Conservation (phyloP, 2,329 filamentous ascomycete species). For the Endoconidiophora polonica region DNA sequence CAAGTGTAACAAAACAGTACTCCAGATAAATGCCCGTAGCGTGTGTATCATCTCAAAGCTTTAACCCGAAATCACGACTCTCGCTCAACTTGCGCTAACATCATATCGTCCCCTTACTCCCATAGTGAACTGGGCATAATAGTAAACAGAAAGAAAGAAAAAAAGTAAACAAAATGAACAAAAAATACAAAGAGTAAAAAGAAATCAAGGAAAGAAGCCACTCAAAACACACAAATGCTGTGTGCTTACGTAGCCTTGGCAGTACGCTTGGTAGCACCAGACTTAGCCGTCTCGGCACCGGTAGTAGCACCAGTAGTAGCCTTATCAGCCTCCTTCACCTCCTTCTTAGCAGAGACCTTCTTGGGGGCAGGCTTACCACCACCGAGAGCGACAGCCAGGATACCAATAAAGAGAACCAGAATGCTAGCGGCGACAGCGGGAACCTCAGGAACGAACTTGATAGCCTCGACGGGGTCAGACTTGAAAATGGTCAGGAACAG, state of each 20-base stretch:
- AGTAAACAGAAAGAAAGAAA: background rate
- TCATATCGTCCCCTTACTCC: background rate
- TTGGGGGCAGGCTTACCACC: conserved; percentile 54
- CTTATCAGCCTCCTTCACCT: conserved; percentile 49
- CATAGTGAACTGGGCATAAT: background rate
- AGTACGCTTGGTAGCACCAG: conserved; percentile 46
- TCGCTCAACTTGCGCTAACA: background rate
- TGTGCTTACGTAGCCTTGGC: conserved; percentile 26
- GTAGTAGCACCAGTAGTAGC: conserved; percentile 39
- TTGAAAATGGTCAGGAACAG: conserved; percentile 74
- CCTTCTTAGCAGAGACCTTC: conserved; percentile 55
- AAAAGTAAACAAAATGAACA: background rate
- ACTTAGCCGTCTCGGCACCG: conserved; percentile 59
- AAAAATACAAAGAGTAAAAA: background rate
- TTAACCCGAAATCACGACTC: conserved; percentile 10
- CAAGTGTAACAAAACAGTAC: conserved; percentile 11
- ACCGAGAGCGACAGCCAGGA: conserved; percentile 51
- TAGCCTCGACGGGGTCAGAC: conserved; percentile 65
- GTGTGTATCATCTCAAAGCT: conserved; percentile 12
- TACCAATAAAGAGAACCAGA: conserved; percentile 49
- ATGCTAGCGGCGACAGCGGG: conserved; percentile 63
- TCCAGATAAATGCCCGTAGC: conserved; percentile 12
- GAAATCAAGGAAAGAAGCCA: background rate
- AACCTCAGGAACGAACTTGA: conserved; percentile 83
- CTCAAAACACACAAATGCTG: background rate